Evolutionary conservation across 495 filamentous ascomycete species (phyloP).

Genomic region (Neurospora hispaniola): DNA sequence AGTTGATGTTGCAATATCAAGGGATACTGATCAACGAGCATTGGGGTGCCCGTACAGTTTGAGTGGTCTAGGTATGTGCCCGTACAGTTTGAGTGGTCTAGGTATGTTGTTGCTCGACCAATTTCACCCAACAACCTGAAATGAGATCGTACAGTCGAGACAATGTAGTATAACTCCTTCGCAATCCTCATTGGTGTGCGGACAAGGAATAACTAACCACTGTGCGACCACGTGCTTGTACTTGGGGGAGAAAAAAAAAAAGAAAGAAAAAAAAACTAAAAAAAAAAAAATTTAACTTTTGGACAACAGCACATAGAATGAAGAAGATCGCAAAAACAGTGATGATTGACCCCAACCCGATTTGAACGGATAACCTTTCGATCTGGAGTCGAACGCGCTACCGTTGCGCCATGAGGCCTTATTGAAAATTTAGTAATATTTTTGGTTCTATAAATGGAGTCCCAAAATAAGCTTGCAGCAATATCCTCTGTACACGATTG

Average conservation of each 20-base stretch:
- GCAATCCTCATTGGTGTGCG: not conserved
- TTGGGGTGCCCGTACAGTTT: not conserved
- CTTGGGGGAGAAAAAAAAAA: not conserved
- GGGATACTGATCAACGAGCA: not conserved
- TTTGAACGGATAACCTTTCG: constrained; percentile 25
- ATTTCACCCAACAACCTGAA: not conserved
- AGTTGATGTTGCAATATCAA: not conserved
- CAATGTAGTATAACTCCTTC: not conserved
- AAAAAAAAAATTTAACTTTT: not conserved
- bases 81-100: too few species aligned
- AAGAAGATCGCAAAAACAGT: not conserved
- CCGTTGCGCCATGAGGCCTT: constrained; percentile 25
- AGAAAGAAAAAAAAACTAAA: too few species aligned
- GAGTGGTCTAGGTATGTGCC: not conserved
- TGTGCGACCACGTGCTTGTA: not conserved
- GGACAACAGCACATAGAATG: not conserved
- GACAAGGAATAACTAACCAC: not conserved
- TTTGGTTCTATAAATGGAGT: not conserved
- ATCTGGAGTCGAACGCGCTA: constrained; percentile 11
- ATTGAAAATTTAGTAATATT: not conserved
- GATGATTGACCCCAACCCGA: not conserved
- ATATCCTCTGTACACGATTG: not conserved
- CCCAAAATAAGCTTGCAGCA: not conserved
- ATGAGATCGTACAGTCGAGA: not conserved
- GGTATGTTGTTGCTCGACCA: not conserved